A percentile compares a stretch with the other conserved stretches of the same genome.
These are phyloP conservation scores for Polysphondylium violaceum DNA, from an alignment of 78 protist genomes.

Conservation along the genomic window DNA sequence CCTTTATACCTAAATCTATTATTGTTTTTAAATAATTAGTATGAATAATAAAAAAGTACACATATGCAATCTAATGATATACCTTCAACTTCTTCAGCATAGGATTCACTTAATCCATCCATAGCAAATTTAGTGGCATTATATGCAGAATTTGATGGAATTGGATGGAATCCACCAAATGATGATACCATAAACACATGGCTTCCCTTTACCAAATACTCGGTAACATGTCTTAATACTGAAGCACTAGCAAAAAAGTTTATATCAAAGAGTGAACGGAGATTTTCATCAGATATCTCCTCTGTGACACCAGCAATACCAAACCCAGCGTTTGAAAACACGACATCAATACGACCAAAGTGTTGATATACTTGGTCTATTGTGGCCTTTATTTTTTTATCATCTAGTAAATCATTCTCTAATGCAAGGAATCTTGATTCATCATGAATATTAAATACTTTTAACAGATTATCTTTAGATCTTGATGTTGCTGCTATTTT, in stretches of 20 bases:
- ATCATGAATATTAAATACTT: not conserved
- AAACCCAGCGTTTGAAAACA: not conserved
- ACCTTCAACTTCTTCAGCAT: no score
- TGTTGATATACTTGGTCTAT: not conserved
- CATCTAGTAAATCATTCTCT: not conserved
- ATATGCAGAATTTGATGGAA: no score
- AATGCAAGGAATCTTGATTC: not conserved
- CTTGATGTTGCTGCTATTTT: not conserved
- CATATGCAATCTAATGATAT: no score
- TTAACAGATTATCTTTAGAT: constrained; percentile 4
- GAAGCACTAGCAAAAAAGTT: constrained; percentile 6
- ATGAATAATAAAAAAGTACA: no score
- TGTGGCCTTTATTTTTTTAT: not conserved
- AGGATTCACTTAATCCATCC: no score
- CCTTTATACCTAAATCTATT: no score
- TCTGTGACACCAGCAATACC: not conserved
- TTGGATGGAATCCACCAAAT: no score
- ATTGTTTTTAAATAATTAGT: no score
- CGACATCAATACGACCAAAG: constrained; percentile 7
- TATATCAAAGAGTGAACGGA: not conserved
- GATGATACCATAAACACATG: no score
- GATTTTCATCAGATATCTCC: not conserved
- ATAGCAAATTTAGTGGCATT: no score
- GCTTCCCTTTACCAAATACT: no score
- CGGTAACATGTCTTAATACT: no score